Conservation (phyloP, 2,329 filamentous ascomycete genomes). For the Podosphaera fusca region DNA sequence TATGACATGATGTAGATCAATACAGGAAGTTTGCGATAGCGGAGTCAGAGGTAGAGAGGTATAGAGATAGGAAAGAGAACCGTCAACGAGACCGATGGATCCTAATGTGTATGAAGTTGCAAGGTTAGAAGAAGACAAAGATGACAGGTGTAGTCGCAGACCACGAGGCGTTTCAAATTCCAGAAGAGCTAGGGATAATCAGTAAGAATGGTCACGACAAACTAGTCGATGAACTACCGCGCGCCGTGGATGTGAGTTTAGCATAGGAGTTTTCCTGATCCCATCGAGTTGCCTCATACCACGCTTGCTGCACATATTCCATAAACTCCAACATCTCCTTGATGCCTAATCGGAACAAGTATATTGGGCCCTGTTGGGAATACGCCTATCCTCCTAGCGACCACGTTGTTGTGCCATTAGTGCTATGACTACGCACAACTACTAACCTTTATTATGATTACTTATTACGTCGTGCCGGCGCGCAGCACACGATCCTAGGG, state of each 20-base stretch:
- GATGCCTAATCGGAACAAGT: neutral
- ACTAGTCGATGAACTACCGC: constrained; percentile 29
- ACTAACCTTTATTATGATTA: neutral
- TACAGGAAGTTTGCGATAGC: constrained; percentile 46
- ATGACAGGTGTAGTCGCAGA: constrained; percentile 67
- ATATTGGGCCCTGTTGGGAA: neutral
- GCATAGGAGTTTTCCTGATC: constrained; percentile 82
- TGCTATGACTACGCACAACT: neutral
- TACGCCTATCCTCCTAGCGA: too few relatives aligned
- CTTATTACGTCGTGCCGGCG: neutral
- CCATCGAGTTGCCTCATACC: constrained; percentile 72
- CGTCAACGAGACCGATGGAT: constrained; percentile 76
- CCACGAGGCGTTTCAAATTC: constrained; percentile 74
- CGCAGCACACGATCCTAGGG: too few relatives aligned
- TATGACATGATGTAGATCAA: constrained; percentile 57
- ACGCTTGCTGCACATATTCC: constrained; percentile 85
- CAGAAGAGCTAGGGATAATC: constrained; percentile 39
- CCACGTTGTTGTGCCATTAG: too few relatives aligned
- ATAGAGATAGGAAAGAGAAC: constrained; percentile 92
- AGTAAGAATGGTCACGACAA: constrained; percentile 5
- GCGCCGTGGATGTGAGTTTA: constrained; percentile 58
- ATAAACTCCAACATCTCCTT: constrained; percentile 73
- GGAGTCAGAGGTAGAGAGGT: constrained; percentile 56
- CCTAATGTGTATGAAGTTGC: constrained; percentile 84
- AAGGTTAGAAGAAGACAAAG: constrained; percentile 78